Evolutionary conservation across 2,329 filamentous ascomycete genomes (phyloP), one percentile per base, ranked within the genome.

Genomic region (Apiospora rasikravindrae): DNA sequence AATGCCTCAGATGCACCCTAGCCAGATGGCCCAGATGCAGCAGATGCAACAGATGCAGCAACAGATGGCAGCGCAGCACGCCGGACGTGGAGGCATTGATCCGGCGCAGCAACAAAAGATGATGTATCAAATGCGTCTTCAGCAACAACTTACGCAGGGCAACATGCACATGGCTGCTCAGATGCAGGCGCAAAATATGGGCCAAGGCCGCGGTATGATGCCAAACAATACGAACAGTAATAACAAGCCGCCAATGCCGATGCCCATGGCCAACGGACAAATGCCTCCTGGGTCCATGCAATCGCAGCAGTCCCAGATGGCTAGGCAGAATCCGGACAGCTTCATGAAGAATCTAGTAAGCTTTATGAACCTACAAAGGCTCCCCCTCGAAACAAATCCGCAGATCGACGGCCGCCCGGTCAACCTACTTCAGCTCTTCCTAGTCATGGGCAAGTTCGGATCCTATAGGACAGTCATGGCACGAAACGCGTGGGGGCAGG

Each of bases 51-150:
- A 81, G 73, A 79, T 81, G 71, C 82, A 82, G 69, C 82, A 83
- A 71, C 81, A 81, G 77, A 82, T 83, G 78, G 68, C 68, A 29
- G 72, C 72, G 16, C 85, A 82, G 69, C 88, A 87, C 37, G 72
- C 72, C n/a, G 85, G 82, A 69, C 88, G 87, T 71, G 85, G 89
- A 76, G 86, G 86, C 66, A 88, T 93, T 74, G 92, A 94, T 53
- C 70, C 67, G 29, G 64, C 67, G 49, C 92, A 94, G 78, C 91
- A 94, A 75, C 92, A 94, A 77, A 88, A 94, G 81, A 87, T 90
- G 71, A 84, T 92, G 68, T 96, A 97, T 78, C 94, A 97, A 77
- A 93, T 97, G 90, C 92, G 94, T 73, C 83, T 97, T 70, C 93
- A 97, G 77, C 90, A 92, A 78, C 90, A 92, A 77, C 88, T 93